Conservation (phyloP, 2,329 filamentous ascomycete genomes). For the Mariannaea sp. region DNA sequence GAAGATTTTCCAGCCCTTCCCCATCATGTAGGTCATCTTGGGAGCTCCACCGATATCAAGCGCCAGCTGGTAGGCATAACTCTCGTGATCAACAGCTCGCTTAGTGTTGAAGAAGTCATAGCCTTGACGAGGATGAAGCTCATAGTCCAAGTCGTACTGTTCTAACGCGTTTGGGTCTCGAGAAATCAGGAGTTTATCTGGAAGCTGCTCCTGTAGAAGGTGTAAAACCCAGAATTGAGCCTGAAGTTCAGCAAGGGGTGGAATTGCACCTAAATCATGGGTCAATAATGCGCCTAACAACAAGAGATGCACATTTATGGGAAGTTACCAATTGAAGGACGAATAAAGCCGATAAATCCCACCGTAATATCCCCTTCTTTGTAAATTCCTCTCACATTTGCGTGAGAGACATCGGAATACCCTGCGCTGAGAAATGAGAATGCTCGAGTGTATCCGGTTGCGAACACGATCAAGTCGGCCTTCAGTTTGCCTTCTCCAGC, state of each 20-base stretch:
- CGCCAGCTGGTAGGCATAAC: constrained; percentile 55
- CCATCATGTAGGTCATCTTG: constrained; percentile 41
- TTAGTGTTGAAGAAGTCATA: constrained; percentile 44
- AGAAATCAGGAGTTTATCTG: constrained; percentile 21
- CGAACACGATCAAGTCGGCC: constrained; percentile 52
- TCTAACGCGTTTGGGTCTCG: constrained; percentile 34
- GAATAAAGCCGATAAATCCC: constrained; percentile 54
- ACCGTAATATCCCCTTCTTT: constrained; percentile 44
- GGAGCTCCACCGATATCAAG: constrained; percentile 53
- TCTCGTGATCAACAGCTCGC: constrained; percentile 54
- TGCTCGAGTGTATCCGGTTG: constrained; percentile 51
- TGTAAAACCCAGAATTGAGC: constrained; percentile 53
- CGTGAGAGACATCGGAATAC: constrained; percentile 52
- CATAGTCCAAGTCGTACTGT: constrained; percentile 48
- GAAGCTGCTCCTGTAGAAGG: constrained; percentile 42
- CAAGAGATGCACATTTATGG: too few relatives aligned
- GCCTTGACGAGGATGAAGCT: constrained; percentile 42
- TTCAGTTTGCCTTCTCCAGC: constrained; percentile 38
- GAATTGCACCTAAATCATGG: constrained; percentile 47
- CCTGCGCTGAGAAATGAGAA: constrained; percentile 47
- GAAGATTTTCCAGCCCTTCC: constrained; percentile 45
- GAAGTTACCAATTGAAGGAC: constrained; percentile 47
- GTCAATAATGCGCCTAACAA: fast-evolving
- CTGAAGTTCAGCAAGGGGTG: constrained; percentile 54
- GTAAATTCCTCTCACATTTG: constrained; percentile 60